Evolutionary conservation across 1,284 basidiomycete genomes (phyloP).

Genomic region (Quambalaria eucalypti): DNA sequence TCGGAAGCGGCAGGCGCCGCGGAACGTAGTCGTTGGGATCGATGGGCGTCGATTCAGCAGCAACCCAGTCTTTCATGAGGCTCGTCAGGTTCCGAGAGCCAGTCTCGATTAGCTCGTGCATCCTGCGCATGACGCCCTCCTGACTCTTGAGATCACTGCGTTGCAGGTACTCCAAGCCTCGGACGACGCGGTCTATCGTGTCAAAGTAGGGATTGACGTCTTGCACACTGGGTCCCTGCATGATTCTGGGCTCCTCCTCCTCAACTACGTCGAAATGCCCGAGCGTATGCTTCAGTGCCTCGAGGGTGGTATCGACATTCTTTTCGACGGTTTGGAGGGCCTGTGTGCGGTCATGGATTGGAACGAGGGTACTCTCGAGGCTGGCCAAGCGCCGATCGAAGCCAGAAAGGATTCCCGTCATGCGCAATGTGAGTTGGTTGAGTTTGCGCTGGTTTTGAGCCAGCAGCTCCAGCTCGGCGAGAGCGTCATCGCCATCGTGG

Average conservation of each 20-base stretch:
- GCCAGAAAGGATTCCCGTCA: constrained; percentile 47
- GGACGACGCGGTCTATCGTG: constrained; percentile 34
- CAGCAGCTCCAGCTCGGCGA: constrained; percentile 49
- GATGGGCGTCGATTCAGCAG: constrained; percentile 30
- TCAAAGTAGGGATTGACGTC: constrained; percentile 41
- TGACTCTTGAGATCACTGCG: constrained; percentile 21
- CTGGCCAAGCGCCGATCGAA: constrained; percentile 48
- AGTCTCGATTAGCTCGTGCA: constrained; percentile 37
- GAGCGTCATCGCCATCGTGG: constrained; percentile 30
- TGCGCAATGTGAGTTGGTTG: constrained; percentile 43
- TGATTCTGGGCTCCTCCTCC: constrained; percentile 40
- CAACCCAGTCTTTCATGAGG: constrained; percentile 33
- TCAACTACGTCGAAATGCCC: constrained; percentile 40
- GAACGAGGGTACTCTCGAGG: constrained; percentile 43
- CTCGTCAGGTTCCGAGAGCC: constrained; percentile 34
- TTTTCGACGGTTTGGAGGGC: constrained; percentile 28
- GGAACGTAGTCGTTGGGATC: constrained; percentile 21
- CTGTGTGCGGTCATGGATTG: constrained; percentile 43
- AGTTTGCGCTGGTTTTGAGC: constrained; percentile 48
- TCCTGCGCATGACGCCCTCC: constrained; percentile 33
- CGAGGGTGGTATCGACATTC: constrained; percentile 31
- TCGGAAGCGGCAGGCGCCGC: constrained; percentile 13
- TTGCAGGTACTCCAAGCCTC: constrained; percentile 28
- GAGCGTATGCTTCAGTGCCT: constrained; percentile 33
- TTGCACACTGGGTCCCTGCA: constrained; percentile 30